phyloP scores from a whole-genome alignment of 2,329 filamentous ascomycete species.

The Leptographium procerum region DNA sequence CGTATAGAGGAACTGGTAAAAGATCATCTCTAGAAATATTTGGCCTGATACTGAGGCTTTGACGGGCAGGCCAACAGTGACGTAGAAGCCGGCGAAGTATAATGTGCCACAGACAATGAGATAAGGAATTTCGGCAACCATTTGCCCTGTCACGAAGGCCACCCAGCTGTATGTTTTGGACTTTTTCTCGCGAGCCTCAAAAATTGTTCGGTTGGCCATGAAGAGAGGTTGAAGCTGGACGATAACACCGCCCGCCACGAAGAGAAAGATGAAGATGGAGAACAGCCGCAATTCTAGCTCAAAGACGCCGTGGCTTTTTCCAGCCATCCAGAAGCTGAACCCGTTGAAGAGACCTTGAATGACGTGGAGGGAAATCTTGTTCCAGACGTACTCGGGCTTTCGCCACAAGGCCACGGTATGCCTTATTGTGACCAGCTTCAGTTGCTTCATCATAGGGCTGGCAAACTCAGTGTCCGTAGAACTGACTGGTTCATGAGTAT shows the following conservation, averaged over 20 bases:
- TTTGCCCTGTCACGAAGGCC: conserved; percentile 53
- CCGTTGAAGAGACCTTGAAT: conserved; percentile 49
- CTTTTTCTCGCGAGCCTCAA: conserved; percentile 59
- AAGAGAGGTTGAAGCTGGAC: conserved; percentile 62
- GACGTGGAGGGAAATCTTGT: conserved; percentile 59
- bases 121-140: conserved; percentile 58
- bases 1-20: conserved; percentile 31
- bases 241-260: conserved; percentile 53
- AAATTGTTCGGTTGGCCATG: conserved; percentile 53
- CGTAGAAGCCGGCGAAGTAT: conserved; percentile 62
- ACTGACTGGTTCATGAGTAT: no score
- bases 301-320: no score
- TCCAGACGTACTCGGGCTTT: conserved; percentile 77
- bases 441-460: conserved; percentile 57
- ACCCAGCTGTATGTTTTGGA: conserved; percentile 60
- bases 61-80: conserved; percentile 55
- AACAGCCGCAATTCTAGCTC: conserved; percentile 57
- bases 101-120: conserved; percentile 25
- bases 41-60: not conserved
- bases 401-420: conserved; percentile 78
- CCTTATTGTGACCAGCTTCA: conserved; percentile 55
- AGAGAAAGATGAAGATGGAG: conserved; percentile 57
- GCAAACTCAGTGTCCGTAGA: conserved; percentile 52
- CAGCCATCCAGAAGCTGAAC: conserved; percentile 53
- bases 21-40: not conserved